These are phyloP conservation scores for Tolypocladium album DNA, from an alignment of 2,329 filamentous ascomycete genomes.

Conservation along the genomic window DNA sequence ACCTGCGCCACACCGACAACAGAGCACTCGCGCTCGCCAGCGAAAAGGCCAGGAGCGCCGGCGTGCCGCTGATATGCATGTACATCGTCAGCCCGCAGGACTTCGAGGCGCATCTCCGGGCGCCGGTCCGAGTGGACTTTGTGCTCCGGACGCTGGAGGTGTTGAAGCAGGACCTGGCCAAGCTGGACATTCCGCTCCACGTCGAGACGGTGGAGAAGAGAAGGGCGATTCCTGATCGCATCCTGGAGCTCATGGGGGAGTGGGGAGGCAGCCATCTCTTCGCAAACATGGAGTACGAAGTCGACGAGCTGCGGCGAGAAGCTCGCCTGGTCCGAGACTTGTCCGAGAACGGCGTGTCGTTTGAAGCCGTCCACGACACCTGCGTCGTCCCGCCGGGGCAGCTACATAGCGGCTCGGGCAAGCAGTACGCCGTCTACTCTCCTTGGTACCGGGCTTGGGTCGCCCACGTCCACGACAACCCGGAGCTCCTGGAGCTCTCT, in stretches of 20 bases:
- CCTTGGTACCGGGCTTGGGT: conserved; percentile 78
- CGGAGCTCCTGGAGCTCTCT: conserved; percentile 52
- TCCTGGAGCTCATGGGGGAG: conserved; percentile 54
- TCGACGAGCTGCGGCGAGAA: conserved; percentile 78
- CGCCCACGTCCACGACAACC: conserved; percentile 58
- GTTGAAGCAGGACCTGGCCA: conserved; percentile 54
- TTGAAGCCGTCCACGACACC: conserved; percentile 69
- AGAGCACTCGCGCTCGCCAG: conserved; percentile 57
- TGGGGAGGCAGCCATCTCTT: conserved; percentile 71
- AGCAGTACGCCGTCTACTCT: conserved; percentile 73
- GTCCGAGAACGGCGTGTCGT: conserved; percentile 51
- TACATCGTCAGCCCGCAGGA: conserved; percentile 79
- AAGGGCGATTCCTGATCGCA: conserved; percentile 45
- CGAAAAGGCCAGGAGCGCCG: conserved; percentile 51
- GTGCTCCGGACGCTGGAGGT: conserved; percentile 60
- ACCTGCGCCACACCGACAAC: conserved; percentile 67
- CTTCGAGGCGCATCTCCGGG: conserved; percentile 67
- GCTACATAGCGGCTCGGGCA: conserved; percentile 56
- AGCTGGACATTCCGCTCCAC: conserved; percentile 67
- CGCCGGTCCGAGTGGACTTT: conserved; percentile 68
- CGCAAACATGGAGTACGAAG: conserved; percentile 83
- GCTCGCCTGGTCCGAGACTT: conserved; percentile 51
- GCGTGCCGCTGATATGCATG: conserved; percentile 61
- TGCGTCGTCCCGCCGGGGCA: conserved; percentile 70
- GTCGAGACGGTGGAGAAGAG: conserved; percentile 62